These are phyloP conservation scores for Viridothelium virens DNA, from an alignment of 495 filamentous ascomycete genomes.

Conservation along the genomic window DNA sequence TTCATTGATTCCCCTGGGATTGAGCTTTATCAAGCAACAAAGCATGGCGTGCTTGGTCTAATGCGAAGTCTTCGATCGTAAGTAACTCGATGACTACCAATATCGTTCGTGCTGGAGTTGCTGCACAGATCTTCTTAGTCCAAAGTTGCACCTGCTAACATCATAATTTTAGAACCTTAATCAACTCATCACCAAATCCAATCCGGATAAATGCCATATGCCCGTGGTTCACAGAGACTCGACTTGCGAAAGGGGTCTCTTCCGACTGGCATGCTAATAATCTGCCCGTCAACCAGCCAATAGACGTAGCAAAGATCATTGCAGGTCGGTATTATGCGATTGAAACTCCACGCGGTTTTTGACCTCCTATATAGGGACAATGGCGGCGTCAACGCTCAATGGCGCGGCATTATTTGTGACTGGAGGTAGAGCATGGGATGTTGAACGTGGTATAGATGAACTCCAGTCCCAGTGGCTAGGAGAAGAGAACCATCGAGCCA, in stretches of 20 bases:
- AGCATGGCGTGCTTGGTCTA: constrained; percentile 45
- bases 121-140: no score
- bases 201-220: constrained; percentile 48
- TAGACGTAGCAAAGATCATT: constrained; percentile 41
- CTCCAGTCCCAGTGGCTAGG: constrained; percentile 21
- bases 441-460: constrained; percentile 19
- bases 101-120: not conserved
- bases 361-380: constrained; percentile 2
- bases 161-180: constrained; percentile 1
- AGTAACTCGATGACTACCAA: not conserved
- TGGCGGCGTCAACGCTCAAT: constrained; percentile 17
- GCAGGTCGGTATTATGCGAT: constrained; percentile 31
- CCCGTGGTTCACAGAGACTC: constrained; percentile 47
- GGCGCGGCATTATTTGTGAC: constrained; percentile 22
- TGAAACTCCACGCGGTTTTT: not conserved
- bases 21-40: constrained; percentile 44
- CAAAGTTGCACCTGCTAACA: not conserved
- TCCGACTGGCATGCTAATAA: constrained; percentile 40
- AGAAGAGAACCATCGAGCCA: constrained; percentile 17
- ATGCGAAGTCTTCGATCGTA: constrained; percentile 43
- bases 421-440: constrained; percentile 22
- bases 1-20: constrained; percentile 44
- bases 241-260: constrained; percentile 38
- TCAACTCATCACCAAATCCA: not conserved
- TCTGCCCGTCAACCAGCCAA: constrained; percentile 41